These are phyloP conservation scores for Heterobasidion annosum DNA, from an alignment of 1,284 basidiomycete species.

Conservation along the genomic window DNA sequence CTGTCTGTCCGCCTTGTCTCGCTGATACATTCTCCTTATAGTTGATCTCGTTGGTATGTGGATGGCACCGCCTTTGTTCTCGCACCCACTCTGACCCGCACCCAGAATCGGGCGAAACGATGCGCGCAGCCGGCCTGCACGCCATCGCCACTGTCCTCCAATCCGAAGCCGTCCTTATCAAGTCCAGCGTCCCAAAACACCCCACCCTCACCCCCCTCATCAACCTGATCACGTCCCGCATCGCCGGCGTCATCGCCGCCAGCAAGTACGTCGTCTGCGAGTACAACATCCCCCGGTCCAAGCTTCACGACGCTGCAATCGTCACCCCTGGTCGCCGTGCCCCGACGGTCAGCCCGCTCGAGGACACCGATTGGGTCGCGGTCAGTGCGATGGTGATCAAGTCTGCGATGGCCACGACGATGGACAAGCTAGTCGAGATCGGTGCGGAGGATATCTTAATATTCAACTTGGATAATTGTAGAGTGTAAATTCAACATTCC, in stretches of 20 bases:
- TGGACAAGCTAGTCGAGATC: slow-evolving; percentile 79
- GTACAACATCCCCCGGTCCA: slow-evolving; percentile 78
- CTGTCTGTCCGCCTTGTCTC: slow-evolving; percentile 1
- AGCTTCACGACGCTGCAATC: slow-evolving; percentile 52
- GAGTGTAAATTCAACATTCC: slow-evolving; percentile 47
- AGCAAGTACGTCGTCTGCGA: slow-evolving; percentile 83
- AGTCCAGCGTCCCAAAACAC: slow-evolving; percentile 65
- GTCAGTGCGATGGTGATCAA: slow-evolving; percentile 92
- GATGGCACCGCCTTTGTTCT: neutral
- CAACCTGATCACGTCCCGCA: slow-evolving; percentile 76
- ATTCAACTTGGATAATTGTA: slow-evolving; percentile 88
- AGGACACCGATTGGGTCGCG: slow-evolving; percentile 74
- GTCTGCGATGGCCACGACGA: slow-evolving; percentile 74
- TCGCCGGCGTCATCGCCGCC: slow-evolving; percentile 91
- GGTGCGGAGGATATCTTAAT: slow-evolving; percentile 91
- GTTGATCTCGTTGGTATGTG: slow-evolving; percentile 86
- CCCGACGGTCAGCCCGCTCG: slow-evolving; percentile 85
- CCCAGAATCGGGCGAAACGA: slow-evolving; percentile 96
- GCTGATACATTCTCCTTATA: slow-evolving; percentile 19
- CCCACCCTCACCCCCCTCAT: slow-evolving; percentile 65
- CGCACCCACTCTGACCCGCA: neutral
- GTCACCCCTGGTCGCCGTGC: slow-evolving; percentile 90
- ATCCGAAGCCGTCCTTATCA: slow-evolving; percentile 93
- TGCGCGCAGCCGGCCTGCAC: slow-evolving; percentile 95
- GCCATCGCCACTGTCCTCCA: slow-evolving; percentile 85